Conservation (phyloP, 306 rosid species). For the Inga oerstediana region DNA sequence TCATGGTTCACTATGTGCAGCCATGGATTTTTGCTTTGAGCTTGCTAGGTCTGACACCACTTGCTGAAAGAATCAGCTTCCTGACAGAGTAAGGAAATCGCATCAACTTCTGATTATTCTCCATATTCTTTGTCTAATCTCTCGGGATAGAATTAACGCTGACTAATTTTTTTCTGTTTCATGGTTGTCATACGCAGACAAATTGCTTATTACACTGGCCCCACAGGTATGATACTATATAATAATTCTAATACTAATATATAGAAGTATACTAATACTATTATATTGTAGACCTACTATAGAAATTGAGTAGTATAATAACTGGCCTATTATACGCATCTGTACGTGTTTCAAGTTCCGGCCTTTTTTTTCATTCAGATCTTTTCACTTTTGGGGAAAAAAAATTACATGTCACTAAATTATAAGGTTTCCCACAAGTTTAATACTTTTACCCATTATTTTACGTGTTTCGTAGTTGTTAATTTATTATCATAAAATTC, state of each 20-base stretch:
- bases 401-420: too few relatives aligned
- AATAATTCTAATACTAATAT: neutral
- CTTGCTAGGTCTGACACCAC: slow-evolving; percentile 76
- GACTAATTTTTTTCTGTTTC: slow-evolving; percentile 6
- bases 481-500: neutral
- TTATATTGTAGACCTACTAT: too few relatives aligned
- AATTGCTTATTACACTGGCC: slow-evolving; percentile 83
- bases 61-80: slow-evolving; percentile 92
- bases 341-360: neutral
- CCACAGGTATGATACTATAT: slow-evolving; percentile 58
- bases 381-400: too few relatives aligned
- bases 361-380: neutral
- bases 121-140: neutral
- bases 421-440: too few relatives aligned
- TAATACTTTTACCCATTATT: too few relatives aligned
- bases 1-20: slow-evolving; percentile 38
- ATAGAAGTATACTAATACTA: too few relatives aligned
- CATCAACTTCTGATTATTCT: neutral
- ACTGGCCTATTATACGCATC: too few relatives aligned
- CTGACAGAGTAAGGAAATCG: slow-evolving; percentile 72
- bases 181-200: slow-evolving; percentile 51
- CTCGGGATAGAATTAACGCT: neutral
- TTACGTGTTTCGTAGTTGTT: neutral
- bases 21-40: slow-evolving; percentile 86
- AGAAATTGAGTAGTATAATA: neutral